These are phyloP conservation scores for Blastobotrys raffinosifermentans DNA, from an alignment of 1,139 yeast genomes.

Conservation along the genomic window DNA sequence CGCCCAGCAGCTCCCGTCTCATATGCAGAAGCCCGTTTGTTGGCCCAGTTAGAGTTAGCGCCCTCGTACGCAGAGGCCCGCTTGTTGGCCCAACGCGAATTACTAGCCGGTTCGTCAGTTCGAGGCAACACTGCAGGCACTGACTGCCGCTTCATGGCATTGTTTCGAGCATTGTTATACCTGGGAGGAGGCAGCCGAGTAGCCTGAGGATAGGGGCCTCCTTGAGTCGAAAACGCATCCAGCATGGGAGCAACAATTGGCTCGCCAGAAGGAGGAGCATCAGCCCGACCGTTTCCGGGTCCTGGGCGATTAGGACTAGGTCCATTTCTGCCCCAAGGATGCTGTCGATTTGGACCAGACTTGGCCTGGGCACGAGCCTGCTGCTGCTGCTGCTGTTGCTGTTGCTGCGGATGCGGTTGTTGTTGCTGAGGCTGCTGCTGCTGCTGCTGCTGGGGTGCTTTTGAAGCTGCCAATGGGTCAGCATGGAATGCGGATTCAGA, in stretches of 20 bases:
- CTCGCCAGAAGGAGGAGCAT: neutral
- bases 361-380: neutral
- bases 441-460: constrained; percentile 1
- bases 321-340: neutral
- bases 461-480: neutral
- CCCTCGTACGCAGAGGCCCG: neutral
- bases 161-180: constrained; percentile 10
- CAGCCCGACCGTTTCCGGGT: neutral
- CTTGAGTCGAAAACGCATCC: neutral
- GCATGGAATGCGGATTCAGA: neutral
- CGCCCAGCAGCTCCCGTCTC: too few species aligned
- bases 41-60: neutral
- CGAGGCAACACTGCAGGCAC: constrained; percentile 12
- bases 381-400: neutral
- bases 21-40: constrained; percentile 1
- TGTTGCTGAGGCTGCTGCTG: constrained; percentile 1
- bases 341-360: neutral
- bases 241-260: neutral
- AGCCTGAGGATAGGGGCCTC: neutral
- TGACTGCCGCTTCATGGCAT: constrained; percentile 11
- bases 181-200: constrained; percentile 9
- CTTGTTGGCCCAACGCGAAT: too few species aligned
- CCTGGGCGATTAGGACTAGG: neutral
- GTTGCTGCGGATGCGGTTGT: neutral
- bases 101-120: too few species aligned